Evolutionary conservation across 495 filamentous ascomycete genomes (phyloP).

Genomic region (Annulohypoxylon stygium): DNA sequence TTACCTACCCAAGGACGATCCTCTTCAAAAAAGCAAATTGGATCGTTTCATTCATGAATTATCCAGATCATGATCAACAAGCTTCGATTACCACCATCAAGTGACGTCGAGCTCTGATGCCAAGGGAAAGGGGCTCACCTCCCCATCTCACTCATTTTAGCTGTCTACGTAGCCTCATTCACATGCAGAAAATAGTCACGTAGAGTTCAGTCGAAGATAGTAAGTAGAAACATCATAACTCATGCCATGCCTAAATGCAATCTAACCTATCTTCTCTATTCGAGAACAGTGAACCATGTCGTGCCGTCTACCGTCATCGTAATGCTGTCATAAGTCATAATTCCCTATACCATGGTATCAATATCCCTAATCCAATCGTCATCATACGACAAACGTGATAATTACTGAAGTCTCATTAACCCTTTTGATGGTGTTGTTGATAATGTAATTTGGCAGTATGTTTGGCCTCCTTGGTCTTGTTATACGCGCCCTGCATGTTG

Average conservation of each 20-base stretch:
- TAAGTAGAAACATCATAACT: not conserved
- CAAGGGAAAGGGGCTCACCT: not conserved
- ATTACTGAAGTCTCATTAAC: not conserved
- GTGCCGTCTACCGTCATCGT: not conserved
- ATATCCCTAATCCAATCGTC: not conserved
- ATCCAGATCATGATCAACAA: not conserved
- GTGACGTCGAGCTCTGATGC: not conserved
- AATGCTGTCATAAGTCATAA: slow-evolving; percentile 30
- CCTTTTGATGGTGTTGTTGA: not conserved
- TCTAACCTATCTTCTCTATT: slow-evolving; percentile 1
- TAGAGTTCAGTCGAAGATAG: not conserved
- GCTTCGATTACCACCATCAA: not conserved
- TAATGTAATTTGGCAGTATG: slow-evolving; percentile 3
- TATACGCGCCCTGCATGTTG: slow-evolving; percentile 17
- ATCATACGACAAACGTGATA: not conserved
- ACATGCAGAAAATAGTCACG: not conserved
- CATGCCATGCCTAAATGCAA: not conserved
- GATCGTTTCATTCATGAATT: too few species aligned
- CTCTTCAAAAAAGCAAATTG: too few species aligned
- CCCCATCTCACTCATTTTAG: not conserved
- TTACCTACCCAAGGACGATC: too few species aligned
- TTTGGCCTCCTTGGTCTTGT: not conserved
- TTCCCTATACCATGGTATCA: not conserved
- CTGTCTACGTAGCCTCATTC: too few species aligned
- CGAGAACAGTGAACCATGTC: not conserved